Conservation (phyloP, 805 yeast genomes). For the Cyberlindnera japonica region DNA sequence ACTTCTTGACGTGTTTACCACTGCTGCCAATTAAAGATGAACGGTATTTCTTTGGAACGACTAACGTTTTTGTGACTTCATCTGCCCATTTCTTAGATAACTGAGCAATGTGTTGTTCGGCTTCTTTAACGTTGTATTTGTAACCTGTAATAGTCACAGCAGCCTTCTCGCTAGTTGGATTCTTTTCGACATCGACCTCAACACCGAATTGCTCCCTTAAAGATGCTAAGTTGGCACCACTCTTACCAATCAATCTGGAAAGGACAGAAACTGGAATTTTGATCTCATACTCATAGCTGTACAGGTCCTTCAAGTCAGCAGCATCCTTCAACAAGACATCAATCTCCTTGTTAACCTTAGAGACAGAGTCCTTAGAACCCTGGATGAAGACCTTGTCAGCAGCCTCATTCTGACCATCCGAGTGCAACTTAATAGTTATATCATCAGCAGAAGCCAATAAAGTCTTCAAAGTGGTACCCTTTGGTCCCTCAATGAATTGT, state of each 20-base stretch:
- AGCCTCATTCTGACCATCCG: constrained; percentile 34
- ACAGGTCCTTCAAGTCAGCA: constrained; percentile 44
- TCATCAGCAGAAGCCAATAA: constrained; percentile 31
- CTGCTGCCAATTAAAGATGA: constrained; percentile 78
- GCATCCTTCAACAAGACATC: constrained; percentile 52
- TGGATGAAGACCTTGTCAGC: constrained; percentile 57
- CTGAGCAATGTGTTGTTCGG: constrained; percentile 53
- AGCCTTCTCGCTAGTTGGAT: constrained; percentile 40
- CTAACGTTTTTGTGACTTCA: constrained; percentile 60
- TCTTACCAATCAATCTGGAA: constrained; percentile 85
- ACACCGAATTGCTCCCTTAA: constrained; percentile 73
- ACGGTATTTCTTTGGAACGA: constrained; percentile 75
- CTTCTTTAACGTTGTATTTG: constrained; percentile 72
- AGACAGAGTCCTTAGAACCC: constrained; percentile 67
- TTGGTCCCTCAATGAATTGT: constrained; percentile 56
- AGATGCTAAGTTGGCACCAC: constrained; percentile 69
- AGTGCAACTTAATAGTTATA: constrained; percentile 43
- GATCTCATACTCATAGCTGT: constrained; percentile 41
- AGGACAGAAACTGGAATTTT: constrained; percentile 64
- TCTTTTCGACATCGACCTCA: constrained; percentile 67
- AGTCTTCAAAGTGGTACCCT: constrained; percentile 50
- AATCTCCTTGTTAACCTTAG: constrained; percentile 49
- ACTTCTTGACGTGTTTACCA: constrained; percentile 76
- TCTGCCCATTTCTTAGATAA: constrained; percentile 79
- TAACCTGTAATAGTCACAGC: constrained; percentile 68